Conservation (phyloP, 495 filamentous ascomycete genomes). For the Penicillium nucicola region DNA sequence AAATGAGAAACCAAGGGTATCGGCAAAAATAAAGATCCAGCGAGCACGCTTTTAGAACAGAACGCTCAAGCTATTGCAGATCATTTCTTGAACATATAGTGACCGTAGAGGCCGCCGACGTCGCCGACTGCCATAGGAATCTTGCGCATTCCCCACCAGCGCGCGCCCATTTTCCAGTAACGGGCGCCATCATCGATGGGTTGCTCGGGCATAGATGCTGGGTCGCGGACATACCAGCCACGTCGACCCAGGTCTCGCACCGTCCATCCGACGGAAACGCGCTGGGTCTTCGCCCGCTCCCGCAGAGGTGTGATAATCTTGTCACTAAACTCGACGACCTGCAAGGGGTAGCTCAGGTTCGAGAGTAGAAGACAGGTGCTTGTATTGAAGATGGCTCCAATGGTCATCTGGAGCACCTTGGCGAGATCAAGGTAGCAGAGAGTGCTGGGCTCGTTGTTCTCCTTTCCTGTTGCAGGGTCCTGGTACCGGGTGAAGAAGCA, state of each 20-base stretch:
- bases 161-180: slow-evolving; percentile 86
- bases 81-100: slow-evolving; percentile 78
- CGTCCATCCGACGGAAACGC: slow-evolving; percentile 57
- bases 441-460: slow-evolving; percentile 56
- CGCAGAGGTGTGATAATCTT: slow-evolving; percentile 63
- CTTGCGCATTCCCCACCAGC: slow-evolving; percentile 86
- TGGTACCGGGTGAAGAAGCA: slow-evolving; percentile 38
- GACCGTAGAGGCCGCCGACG: slow-evolving; percentile 82
- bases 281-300: slow-evolving; percentile 49
- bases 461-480: slow-evolving; percentile 15
- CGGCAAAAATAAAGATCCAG: slow-evolving; percentile 10
- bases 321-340: slow-evolving; percentile 75
- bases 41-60: slow-evolving; percentile 18
- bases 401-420: slow-evolving; percentile 52
- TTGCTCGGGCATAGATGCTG: slow-evolving; percentile 32
- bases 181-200: slow-evolving; percentile 51
- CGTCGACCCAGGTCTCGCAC: slow-evolving; percentile 63
- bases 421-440: slow-evolving; percentile 79
- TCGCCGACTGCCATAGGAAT: slow-evolving; percentile 73
- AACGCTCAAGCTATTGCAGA: slow-evolving; percentile 14
- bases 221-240: slow-evolving; percentile 67
- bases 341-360: slow-evolving; percentile 62
- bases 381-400: slow-evolving; percentile 60
- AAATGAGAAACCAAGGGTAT: slow-evolving; percentile 23
- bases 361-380: slow-evolving; percentile 57